Evolutionary conservation across 2,329 filamentous ascomycete genomes (phyloP), one percentile per base, ranked within the genome.

Genomic region (Emmonsia crescens): DNA sequence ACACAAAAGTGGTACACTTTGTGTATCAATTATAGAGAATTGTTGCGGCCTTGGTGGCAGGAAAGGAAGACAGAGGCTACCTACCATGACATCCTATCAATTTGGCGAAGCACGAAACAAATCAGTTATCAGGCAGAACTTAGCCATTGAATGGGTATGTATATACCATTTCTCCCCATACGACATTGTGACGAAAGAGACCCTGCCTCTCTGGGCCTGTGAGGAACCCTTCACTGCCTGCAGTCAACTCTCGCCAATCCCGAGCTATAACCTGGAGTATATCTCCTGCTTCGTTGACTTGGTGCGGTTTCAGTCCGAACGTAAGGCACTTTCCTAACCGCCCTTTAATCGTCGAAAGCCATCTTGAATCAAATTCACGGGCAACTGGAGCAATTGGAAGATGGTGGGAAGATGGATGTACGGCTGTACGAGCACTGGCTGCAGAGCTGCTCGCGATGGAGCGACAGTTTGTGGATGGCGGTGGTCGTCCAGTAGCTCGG

Each of bases 81-180:
- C 73, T 70, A 78, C 77, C 78, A 80, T 80, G 16, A 72, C 68
- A 68, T 80, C 78, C 75, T 80, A 65, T 66, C 59, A 60, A 31
- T 12, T 40, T 58, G 59, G 33, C 61, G 14, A 62, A 59, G 51
- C 21, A 52, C 33, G 16, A 56, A 57, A 31, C 19, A 58, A 59
- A 62, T 72, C 60, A 74, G 69, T 60, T 19, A 46, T 55, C 21
- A 60, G 19, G 24, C 16, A 5, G 44, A 52, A 60, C 12, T 16
- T 6, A 57, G n/a, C 27, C 2, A 27, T 33, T 21, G 31, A 33
- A n/a, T 46, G 31, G 24, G 19, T 4, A 59, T 19, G 2, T 27
- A 29, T 61, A 74, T 76, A 90, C 89, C 88, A 91, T 90, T 73
- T 96, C 91, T 36, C 91, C 91, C 90, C 89, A 95, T 0, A 84